These are phyloP conservation scores for Bothriochloa decipiens DNA, from an alignment of 176 grass and related monocot species.

Conservation along the genomic window DNA sequence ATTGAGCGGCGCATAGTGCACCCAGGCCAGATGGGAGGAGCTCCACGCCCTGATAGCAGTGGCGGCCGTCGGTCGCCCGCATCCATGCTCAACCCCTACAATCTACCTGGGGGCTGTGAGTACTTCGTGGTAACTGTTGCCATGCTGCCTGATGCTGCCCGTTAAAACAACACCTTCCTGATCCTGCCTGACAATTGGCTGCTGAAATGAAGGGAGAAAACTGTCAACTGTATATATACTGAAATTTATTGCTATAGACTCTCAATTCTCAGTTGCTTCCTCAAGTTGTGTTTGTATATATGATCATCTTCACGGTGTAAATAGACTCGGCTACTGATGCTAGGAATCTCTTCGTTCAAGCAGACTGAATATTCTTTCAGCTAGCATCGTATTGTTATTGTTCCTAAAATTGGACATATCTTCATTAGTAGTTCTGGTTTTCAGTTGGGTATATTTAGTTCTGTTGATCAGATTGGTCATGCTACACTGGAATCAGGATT, in stretches of 20 bases:
- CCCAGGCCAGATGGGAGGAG: constrained; percentile 44
- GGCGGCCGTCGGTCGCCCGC: constrained; percentile 29
- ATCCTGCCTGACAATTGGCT: constrained; percentile 76
- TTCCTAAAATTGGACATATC: neutral
- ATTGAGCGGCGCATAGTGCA: constrained; percentile 56
- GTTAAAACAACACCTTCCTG: constrained; percentile 80
- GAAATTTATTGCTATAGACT: constrained; percentile 41
- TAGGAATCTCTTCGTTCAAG: constrained; percentile 36
- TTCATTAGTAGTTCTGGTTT: neutral
- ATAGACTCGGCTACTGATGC: constrained; percentile 47
- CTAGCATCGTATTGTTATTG: neutral
- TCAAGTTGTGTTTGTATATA: constrained; percentile 53
- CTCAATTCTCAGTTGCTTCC: constrained; percentile 14
- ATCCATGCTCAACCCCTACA: constrained; percentile 60
- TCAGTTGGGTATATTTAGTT: neutral
- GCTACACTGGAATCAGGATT: neutral
- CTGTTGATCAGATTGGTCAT: neutral
- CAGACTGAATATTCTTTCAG: constrained; percentile 58
- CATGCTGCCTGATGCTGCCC: constrained; percentile 73
- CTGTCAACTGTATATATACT: constrained; percentile 75
- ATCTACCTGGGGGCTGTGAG: constrained; percentile 71
- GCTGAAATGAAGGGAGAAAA: constrained; percentile 93
- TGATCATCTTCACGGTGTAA: constrained; percentile 39
- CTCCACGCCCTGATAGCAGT: constrained; percentile 30
- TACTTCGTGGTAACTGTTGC: constrained; percentile 96